These are phyloP conservation scores for Cichorium intybus DNA, from an alignment of 140 eudicot genomes.

Conservation along the genomic window DNA sequence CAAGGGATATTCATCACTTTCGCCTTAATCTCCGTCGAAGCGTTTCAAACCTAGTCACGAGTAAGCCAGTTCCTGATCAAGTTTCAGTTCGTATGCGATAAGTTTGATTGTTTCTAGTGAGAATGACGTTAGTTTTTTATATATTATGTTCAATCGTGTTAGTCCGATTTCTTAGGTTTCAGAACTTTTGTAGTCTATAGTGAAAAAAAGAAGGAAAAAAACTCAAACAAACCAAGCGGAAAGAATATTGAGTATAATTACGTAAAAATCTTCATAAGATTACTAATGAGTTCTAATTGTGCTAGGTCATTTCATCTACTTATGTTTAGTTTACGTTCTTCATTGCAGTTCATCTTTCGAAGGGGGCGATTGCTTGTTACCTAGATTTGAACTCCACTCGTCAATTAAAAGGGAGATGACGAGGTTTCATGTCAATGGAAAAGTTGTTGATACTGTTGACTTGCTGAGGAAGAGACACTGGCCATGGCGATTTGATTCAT, in stretches of 20 bases:
- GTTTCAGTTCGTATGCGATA: neutral
- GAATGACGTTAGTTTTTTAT: neutral
- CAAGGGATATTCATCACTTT: neutral
- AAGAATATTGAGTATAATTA: neutral
- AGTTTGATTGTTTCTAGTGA: neutral
- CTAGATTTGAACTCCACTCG: constrained; percentile 1
- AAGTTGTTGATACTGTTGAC: constrained; percentile 90
- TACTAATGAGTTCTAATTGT: neutral
- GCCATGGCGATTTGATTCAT: constrained; percentile 80
- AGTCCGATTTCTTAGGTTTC: constrained; percentile 5
- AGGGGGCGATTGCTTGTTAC: constrained; percentile 2
- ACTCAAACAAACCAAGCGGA: neutral
- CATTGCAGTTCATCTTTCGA: constrained; percentile 11
- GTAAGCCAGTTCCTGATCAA: constrained; percentile 22
- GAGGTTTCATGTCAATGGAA: constrained; percentile 76
- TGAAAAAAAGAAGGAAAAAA: neutral
- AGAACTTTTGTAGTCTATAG: constrained; percentile 1
- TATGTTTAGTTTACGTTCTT: constrained; percentile 4
- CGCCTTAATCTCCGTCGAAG: constrained; percentile 17
- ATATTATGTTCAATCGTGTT: constrained; percentile 1
- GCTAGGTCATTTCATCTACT: constrained; percentile 15
- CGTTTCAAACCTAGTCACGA: constrained; percentile 23
- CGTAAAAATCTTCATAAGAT: neutral
- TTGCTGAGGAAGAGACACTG: constrained; percentile 62
- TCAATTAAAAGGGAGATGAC: constrained; percentile 44